Evolutionary conservation across 768 basidiomycete species (phyloP).

Genomic region (Boletus rubescentipes): DNA sequence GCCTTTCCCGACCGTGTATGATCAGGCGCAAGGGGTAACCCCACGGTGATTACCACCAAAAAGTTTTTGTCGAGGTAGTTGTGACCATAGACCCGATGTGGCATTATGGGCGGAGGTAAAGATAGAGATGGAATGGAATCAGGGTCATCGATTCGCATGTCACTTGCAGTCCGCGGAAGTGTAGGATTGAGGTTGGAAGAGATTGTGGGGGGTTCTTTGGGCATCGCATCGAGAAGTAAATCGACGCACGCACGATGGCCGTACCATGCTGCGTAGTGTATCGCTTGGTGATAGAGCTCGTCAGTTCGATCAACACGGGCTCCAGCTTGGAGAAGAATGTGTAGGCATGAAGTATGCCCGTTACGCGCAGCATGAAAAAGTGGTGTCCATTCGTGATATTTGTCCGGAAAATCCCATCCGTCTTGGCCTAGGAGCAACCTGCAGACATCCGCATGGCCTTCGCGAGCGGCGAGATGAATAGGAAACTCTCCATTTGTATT

Average conservation of each 20-base stretch:
- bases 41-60: constrained; percentile 84
- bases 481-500: constrained; percentile 98
- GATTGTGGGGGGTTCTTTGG: constrained; percentile 16
- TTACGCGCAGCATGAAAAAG: constrained; percentile 92
- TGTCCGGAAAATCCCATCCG: constrained; percentile 87
- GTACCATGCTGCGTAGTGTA: constrained; percentile 97
- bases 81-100: constrained; percentile 96
- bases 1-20: constrained; percentile 38
- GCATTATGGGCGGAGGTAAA: constrained; percentile 97
- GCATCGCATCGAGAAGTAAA: constrained; percentile 49
- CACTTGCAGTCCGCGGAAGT: constrained; percentile 29
- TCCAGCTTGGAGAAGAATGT: constrained; percentile 76
- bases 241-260: constrained; percentile 74
- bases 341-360: constrained; percentile 72
- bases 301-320: constrained; percentile 74
- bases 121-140: constrained; percentile 94
- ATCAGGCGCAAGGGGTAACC: constrained; percentile 43
- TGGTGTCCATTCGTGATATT: constrained; percentile 98
- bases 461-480: constrained; percentile 91
- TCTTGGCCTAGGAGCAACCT: constrained; percentile 67
- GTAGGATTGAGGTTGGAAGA: constrained; percentile 19
- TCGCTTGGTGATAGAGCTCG: constrained; percentile 79
- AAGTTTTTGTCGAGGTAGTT: constrained; percentile 87
- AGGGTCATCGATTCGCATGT: constrained; percentile 60
- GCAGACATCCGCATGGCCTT: constrained; percentile 88